Evolutionary conservation across 305 asterid genomes (phyloP).

Genomic region (Lippia alba): DNA sequence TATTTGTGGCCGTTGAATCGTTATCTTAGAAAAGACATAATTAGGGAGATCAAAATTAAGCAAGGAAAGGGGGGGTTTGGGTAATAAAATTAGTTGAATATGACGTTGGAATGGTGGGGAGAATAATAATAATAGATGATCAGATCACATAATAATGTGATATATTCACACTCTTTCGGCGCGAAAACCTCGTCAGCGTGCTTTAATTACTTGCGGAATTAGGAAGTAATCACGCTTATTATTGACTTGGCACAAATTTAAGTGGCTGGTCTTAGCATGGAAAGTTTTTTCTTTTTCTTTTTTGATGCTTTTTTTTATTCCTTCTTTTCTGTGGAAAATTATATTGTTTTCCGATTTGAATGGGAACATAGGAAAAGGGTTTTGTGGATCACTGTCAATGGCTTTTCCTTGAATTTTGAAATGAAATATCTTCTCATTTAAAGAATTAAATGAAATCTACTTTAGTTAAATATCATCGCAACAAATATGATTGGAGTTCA

Average conservation of each 20-base stretch:
- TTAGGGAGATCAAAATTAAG: conserved; percentile 24
- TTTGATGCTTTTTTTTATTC: neutral
- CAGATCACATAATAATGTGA: conserved; percentile 10
- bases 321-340: neutral
- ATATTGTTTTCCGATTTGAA: conserved; percentile 13
- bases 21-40: conserved; percentile 18
- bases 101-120: conserved; percentile 32
- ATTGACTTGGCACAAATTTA: neutral
- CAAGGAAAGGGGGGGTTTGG: neutral
- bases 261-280: conserved; percentile 6
- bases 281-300: conserved; percentile 7
- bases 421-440: too few relatives aligned
- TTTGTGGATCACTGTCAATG: neutral
- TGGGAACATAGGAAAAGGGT: conserved; percentile 18
- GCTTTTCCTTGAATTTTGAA: conserved; percentile 15
- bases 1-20: conserved; percentile 34
- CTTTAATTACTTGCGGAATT: conserved; percentile 22
- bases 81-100: conserved; percentile 26
- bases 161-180: conserved; percentile 43
- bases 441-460: too few relatives aligned
- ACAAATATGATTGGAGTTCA: too few relatives aligned
- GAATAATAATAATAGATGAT: neutral
- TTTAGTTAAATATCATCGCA: too few relatives aligned
- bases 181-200: conserved; percentile 31
- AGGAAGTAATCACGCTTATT: conserved; percentile 26